Conservation (phyloP, 352 stramenopile genomes). For the Globisporangium cylindrosporum region DNA sequence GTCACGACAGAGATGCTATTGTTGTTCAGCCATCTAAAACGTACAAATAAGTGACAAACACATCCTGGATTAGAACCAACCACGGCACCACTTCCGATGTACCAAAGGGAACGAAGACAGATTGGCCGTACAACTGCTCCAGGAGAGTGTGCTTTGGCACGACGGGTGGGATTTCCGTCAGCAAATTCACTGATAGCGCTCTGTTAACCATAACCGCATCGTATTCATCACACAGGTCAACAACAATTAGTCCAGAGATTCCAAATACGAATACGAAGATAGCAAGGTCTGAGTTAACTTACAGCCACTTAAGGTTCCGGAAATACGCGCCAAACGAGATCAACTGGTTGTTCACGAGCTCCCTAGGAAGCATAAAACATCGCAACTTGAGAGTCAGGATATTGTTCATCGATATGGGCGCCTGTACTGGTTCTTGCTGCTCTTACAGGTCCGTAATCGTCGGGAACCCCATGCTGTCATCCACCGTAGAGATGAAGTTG, state of each 20-base stretch:
- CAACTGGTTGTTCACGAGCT: background rate
- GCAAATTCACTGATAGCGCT: background rate
- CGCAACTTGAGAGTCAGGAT: background rate
- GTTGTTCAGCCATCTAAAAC: constrained; percentile 7
- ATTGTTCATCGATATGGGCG: background rate
- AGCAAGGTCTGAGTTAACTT: background rate
- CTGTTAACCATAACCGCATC: background rate
- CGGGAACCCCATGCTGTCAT: background rate
- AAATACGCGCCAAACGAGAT: background rate
- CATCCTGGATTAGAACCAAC: background rate
- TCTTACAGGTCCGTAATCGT: background rate
- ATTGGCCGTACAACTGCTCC: background rate
- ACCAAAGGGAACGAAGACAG: too few species aligned
- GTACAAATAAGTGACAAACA: background rate
- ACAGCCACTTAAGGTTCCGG: background rate
- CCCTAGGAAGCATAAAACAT: background rate
- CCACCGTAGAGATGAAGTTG: constrained; percentile 2
- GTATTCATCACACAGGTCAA: background rate
- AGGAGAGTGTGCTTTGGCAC: background rate
- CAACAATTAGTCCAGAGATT: background rate
- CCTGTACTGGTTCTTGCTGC: background rate
- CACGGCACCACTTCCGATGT: too few species aligned
- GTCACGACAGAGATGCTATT: constrained; percentile 6
- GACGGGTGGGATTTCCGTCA: background rate
- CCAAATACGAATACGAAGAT: background rate